Base-by-base conservation (phyloP, 129 eudicot genomes). In the Flaveria brownii region DNA sequence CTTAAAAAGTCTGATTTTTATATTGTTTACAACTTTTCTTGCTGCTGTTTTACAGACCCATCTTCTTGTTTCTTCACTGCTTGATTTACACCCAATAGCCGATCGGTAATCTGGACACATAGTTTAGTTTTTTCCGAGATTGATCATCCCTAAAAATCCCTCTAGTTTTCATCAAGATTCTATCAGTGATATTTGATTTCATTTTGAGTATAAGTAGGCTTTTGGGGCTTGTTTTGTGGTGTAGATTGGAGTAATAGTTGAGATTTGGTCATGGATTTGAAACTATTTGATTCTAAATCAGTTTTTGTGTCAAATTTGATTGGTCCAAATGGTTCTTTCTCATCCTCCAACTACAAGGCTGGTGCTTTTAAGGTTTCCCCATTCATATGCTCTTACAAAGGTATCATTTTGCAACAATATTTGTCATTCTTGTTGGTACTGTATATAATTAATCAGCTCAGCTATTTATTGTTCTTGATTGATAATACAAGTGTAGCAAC, bases 331-430 rank as follows among this genome's bases (percentile, higher is more conserved):
- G 46, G 57, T 74, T 67, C 86, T n/a, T 75, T 82, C 76, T 42
- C 72, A 46, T 78, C 70, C 80, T 75, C 89, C 18, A 80, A 78
- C 33, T 63, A 65, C 73, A 65, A 50, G 66, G 42, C 75, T 36
- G 46, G 46, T 75, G 50, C 51, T 64, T 26, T 23, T 59, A 74
- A 33, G 67, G 76, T 69, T 41, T 76, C 57, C 14, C 79, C 80
- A 3, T 67, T 77, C 71, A 13, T 77, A 30, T 86, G 75, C 81
- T 88, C 86, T 81, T 88, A 87, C 86, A 86, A 76, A 86, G 98
- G 98, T 90, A 49, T 60, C 22, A 2, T 60, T 43, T 80, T 43
- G 13, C 42, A 28, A 12, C 66, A 50, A 50, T 39, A 54, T 43
- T 55, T 59, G 10, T 14, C 16, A 4, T 49, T 49, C n/a, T 49